A percentile compares a stretch with the other conserved stretches of the same genome.
Evolutionary conservation across 371 early-diverging fungal species (phyloP).

Genomic region (Cladochytrium tenue): DNA sequence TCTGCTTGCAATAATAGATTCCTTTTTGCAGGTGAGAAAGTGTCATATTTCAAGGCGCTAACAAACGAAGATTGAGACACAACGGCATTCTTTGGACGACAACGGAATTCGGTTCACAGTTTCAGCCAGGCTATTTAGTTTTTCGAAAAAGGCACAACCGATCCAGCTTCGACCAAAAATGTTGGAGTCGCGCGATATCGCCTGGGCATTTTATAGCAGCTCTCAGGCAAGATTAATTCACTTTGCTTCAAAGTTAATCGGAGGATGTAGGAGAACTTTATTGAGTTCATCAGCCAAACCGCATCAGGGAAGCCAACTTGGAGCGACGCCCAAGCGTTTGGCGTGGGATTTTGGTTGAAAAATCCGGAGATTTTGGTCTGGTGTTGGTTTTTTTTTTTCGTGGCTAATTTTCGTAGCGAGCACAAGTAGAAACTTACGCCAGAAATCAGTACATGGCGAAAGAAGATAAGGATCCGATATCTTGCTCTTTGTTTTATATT

Average conservation of each 20-base stretch:
- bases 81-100: slow-evolving; percentile 77
- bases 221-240: slow-evolving; percentile 61
- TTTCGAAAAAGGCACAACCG: slow-evolving; percentile 52
- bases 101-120: slow-evolving; percentile 85
- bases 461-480: slow-evolving; percentile 74
- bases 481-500: slow-evolving; percentile 82
- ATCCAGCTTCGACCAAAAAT: slow-evolving; percentile 43
- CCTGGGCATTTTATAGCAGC: slow-evolving; percentile 87
- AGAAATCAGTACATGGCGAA: slow-evolving; percentile 81
- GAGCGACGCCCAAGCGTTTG: slow-evolving; percentile 77
- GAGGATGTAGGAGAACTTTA: slow-evolving; percentile 68
- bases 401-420: slow-evolving; percentile 21
- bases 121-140: slow-evolving; percentile 67
- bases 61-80: slow-evolving; percentile 59
- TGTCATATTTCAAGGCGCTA: neutral
- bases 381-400: neutral
- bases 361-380: slow-evolving; percentile 73
- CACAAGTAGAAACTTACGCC: slow-evolving; percentile 80
- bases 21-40: slow-evolving; percentile 58
- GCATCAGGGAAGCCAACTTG: slow-evolving; percentile 72
- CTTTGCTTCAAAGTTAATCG: neutral
- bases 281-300: slow-evolving; percentile 65
- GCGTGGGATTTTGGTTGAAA: slow-evolving; percentile 83
- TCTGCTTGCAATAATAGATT: slow-evolving; percentile 64
- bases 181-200: slow-evolving; percentile 70